A percentile compares a stretch with the other conserved stretches of the same genome.
Evolutionary conservation across 352 stramenopile species (phyloP).

Genomic region (Pythium coloratum): DNA sequence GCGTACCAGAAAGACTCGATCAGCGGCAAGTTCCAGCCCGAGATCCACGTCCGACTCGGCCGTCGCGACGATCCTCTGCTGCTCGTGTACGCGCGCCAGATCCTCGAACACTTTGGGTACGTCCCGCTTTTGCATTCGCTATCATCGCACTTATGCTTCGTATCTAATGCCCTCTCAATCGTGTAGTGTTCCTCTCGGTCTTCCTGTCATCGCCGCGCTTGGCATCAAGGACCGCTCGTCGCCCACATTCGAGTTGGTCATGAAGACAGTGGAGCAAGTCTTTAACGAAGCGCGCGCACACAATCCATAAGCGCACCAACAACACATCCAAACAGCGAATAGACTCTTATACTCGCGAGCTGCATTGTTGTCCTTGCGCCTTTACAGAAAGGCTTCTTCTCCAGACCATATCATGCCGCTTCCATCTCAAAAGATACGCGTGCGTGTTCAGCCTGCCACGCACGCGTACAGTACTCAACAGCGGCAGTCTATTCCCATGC

Average conservation of each 20-base stretch:
- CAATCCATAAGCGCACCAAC: background rate
- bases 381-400: no score
- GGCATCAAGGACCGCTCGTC: constrained; percentile 80
- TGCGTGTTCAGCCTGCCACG: background rate
- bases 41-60: constrained; percentile 77
- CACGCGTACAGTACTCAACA: background rate
- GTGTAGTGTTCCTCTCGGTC: constrained; percentile 55
- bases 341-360: no score
- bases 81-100: constrained; percentile 80
- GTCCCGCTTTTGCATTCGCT: no score
- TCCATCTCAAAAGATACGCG: background rate
- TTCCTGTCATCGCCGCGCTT: constrained; percentile 71
- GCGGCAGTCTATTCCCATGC: background rate
- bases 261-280: constrained; percentile 61
- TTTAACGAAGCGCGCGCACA: constrained; percentile 27
- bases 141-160: no score
- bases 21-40: constrained; percentile 72
- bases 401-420: no score
- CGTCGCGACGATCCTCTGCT: constrained; percentile 79
- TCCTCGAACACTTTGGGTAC: constrained; percentile 86
- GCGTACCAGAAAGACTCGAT: constrained; percentile 75
- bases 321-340: background rate
- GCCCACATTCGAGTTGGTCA: constrained; percentile 68
- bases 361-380: no score
- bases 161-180: no score